These are phyloP conservation scores for Odontarrhena argentea DNA, from an alignment of 345 rosid species.

Conservation along the genomic window DNA sequence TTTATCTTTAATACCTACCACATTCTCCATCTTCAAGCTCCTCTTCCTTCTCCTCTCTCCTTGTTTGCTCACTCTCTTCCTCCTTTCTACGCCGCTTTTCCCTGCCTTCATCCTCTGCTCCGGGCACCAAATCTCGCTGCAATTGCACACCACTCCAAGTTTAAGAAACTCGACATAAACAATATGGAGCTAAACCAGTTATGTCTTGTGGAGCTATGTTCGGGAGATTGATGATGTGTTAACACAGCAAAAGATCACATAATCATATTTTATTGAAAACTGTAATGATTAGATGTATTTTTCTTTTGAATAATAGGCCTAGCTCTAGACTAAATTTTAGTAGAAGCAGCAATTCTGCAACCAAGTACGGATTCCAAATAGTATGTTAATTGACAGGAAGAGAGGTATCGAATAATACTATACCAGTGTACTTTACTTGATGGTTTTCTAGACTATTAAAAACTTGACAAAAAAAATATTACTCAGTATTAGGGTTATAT, in stretches of 20 bases:
- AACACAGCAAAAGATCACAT: constrained; percentile 3
- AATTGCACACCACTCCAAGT: constrained; percentile 16
- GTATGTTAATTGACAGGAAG: not conserved
- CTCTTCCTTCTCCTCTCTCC: constrained; percentile 63
- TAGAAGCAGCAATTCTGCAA: constrained; percentile 13
- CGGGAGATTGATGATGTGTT: not conserved
- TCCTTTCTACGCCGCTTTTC: constrained; percentile 72
- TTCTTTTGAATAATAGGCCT: no score
- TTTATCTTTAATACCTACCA: constrained; percentile 51
- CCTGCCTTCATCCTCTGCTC: constrained; percentile 67
- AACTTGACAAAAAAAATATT: constrained; percentile 3
- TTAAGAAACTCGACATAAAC: constrained; percentile 8
- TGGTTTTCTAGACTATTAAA: constrained; percentile 2
- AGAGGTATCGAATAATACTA: constrained; percentile 19
- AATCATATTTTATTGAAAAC: not conserved
- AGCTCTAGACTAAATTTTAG: constrained; percentile 1
- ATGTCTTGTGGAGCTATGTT: not conserved
- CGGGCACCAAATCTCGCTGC: constrained; percentile 67
- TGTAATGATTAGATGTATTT: no score
- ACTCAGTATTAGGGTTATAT: not conserved
- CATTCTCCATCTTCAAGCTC: constrained; percentile 94
- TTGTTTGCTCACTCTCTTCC: constrained; percentile 55
- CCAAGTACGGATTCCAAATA: constrained; percentile 2
- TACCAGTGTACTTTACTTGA: not conserved
- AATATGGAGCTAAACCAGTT: constrained; percentile 6